Evolutionary conservation across 2,329 filamentous ascomycete genomes (phyloP).

Genomic region (Diplodia seriata): DNA sequence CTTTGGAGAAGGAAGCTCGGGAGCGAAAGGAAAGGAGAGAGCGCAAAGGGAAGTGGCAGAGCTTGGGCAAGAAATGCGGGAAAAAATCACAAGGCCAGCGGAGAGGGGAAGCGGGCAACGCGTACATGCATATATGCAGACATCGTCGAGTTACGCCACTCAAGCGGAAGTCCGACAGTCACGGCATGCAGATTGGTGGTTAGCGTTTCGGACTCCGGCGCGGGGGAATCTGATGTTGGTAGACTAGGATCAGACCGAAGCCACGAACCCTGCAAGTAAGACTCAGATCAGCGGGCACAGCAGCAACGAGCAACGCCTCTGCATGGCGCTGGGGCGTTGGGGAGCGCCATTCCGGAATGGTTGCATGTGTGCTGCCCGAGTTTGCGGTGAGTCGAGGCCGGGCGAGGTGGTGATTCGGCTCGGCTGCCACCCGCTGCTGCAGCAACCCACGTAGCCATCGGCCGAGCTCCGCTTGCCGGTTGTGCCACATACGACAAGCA

Average conservation of each 20-base stretch:
- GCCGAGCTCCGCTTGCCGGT: slow-evolving; percentile 20
- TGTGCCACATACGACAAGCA: not conserved
- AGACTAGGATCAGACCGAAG: slow-evolving; percentile 11
- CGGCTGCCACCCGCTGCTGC: not conserved
- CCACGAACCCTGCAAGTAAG: slow-evolving; percentile 25
- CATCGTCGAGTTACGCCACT: slow-evolving; percentile 1
- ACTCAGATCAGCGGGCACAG: slow-evolving; percentile 26
- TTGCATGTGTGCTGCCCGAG: slow-evolving; percentile 18
- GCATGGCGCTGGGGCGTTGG: slow-evolving; percentile 2
- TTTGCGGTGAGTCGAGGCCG: not conserved
- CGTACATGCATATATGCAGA: slow-evolving; percentile 26
- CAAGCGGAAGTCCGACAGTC: slow-evolving; percentile 18
- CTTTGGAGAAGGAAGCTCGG: not conserved
- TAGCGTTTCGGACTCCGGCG: slow-evolving; percentile 29
- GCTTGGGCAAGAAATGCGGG: not conserved
- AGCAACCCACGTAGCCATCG: not conserved
- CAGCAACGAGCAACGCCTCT: slow-evolving; percentile 26
- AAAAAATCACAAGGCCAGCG: slow-evolving; percentile 6
- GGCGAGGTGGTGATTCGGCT: not conserved
- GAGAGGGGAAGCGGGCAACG: slow-evolving; percentile 7
- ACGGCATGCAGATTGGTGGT: slow-evolving; percentile 12
- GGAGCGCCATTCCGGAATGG: not conserved
- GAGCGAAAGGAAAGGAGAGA: not conserved
- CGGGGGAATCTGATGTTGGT: slow-evolving; percentile 28
- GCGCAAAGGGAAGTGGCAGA: not conserved